These are phyloP conservation scores for Colletotrichum orbiculare DNA, from an alignment of 2,329 filamentous ascomycete genomes.

Conservation along the genomic window DNA sequence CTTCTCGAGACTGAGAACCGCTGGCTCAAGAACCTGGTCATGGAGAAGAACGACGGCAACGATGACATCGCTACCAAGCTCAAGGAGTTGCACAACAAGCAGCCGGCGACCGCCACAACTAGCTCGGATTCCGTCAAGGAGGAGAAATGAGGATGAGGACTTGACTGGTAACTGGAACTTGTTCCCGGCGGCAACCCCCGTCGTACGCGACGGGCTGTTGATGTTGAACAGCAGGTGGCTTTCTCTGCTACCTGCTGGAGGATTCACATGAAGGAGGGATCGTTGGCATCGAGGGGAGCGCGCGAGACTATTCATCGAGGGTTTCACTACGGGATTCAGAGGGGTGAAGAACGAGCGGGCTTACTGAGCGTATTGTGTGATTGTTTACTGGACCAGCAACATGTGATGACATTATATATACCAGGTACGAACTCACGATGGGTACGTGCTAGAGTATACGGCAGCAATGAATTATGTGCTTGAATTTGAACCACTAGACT, in stretches of 20 bases:
- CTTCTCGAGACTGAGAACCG: conserved; percentile 87
- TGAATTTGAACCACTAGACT: background rate
- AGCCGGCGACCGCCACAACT: conserved; percentile 30
- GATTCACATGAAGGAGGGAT: background rate
- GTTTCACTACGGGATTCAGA: conserved; percentile 2
- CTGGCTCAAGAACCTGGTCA: conserved; percentile 83
- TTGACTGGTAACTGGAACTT: background rate
- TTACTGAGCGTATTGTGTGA: conserved; percentile 22
- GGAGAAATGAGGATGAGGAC: conserved; percentile 11
- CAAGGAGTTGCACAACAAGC: conserved; percentile 60
- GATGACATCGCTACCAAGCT: conserved; percentile 63
- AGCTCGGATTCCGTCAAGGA: conserved; percentile 18
- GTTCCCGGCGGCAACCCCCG: background rate
- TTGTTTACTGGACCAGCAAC: conserved; percentile 13
- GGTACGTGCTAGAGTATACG: conserved; percentile 20
- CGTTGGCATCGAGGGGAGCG: background rate
- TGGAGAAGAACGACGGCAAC: conserved; percentile 80
- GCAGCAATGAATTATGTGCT: conserved; percentile 24
- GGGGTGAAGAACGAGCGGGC: conserved; percentile 18
- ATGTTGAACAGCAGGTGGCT: conserved; percentile 14
- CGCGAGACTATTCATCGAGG: background rate
- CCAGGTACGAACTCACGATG: conserved; percentile 32
- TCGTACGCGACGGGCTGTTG: conserved; percentile 10
- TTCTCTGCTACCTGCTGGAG: conserved; percentile 17
- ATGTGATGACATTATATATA: conserved; percentile 29